A percentile compares a stretch with the other conserved stretches of the same genome.
Conservation (phyloP, 2,329 filamentous ascomycete species). For the Coniochaeta sp. region DNA sequence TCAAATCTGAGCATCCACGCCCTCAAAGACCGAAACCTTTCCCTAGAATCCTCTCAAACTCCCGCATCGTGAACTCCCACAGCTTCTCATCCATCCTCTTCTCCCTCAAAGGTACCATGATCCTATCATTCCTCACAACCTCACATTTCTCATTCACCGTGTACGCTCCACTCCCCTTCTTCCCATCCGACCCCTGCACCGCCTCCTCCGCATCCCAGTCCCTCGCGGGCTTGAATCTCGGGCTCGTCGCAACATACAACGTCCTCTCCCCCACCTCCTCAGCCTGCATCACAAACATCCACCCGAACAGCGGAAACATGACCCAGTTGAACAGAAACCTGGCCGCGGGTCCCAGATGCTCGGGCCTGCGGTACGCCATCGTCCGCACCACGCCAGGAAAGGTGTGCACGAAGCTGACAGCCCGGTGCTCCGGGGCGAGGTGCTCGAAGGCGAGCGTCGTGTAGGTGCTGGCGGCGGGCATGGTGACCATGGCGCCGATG, state of each 20-base stretch:
- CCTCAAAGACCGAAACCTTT: neutral
- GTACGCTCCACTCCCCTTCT: conserved; percentile 4
- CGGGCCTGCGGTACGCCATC: neutral
- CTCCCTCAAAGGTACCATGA: conserved; percentile 1
- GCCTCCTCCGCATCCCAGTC: neutral
- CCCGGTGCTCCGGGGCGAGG: conserved; percentile 32
- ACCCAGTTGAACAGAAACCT: conserved; percentile 4
- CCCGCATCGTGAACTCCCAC: conserved; percentile 2
- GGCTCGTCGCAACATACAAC: conserved; percentile 1
- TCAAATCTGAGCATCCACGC: too few relatives aligned
- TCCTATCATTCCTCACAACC: conserved; percentile 1
- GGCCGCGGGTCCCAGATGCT: neutral
- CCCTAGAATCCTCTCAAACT: conserved; percentile 4
- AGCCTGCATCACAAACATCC: neutral
- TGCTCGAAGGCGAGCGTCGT: conserved; percentile 38
- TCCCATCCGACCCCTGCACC: conserved; percentile 6
- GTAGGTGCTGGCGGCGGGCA: conserved; percentile 36
- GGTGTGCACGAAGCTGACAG: conserved; percentile 24
- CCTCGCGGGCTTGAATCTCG: neutral
- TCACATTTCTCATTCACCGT: conserved; percentile 4
- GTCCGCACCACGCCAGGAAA: conserved; percentile 20
- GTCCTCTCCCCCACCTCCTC: conserved; percentile 4
- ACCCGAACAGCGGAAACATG: neutral
- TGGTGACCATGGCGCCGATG: conserved; percentile 23
- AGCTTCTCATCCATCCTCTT: conserved; percentile 1